Base-by-base conservation (phyloP, 768 basidiomycete species). In the Tephrocybe sp. region DNA sequence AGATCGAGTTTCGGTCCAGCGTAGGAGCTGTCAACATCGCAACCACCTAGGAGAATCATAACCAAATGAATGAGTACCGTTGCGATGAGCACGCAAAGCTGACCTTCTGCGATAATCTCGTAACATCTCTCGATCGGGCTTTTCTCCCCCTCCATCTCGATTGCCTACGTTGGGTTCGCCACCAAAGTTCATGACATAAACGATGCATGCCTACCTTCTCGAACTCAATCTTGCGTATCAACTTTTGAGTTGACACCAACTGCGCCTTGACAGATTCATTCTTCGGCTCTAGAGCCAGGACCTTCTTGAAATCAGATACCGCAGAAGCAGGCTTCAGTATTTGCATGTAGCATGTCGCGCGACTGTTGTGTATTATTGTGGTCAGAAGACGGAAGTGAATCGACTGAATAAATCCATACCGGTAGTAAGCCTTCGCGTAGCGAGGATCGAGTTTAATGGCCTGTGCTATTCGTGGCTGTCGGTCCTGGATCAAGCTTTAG, bases 141-240 rank as follows among this genome's bases (percentile, higher is more conserved):
- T 64, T 92, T 87, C 64, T 94, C 93, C 49, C 92, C 95, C 65
- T 94, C 94, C 50, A 89, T 74, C 62, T 93, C 90, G 54, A 99
- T 99, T 15, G 94, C 94, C 90, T 91, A 55, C 23, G 39, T 37
- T 10, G 17, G 59, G 20, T 15, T 50, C 25, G 15, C 2, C 40
- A 15, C 34, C 28, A 43, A 49, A 50, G 28, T 21, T 34, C 21
- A 17, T 23, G 26, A 25, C 8, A 49, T 24, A 33, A 9, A 43
- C 11, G 11, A 38, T 17, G 20, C 12, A 50, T 63, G 14, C n/a
- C 18, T 21, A 86, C 91, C 79, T 94, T 95, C 68, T 97, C 93
- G 59, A 96, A 96, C 61, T 93, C 92, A 55, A 92, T 88, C 64
- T 85, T 85, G 33, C 92, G 79, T 45, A 96, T 81, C 42, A 98